These are phyloP conservation scores for Eimeria falciformis DNA, from an alignment of 169 alveolate genomes.

Conservation along the genomic window DNA sequence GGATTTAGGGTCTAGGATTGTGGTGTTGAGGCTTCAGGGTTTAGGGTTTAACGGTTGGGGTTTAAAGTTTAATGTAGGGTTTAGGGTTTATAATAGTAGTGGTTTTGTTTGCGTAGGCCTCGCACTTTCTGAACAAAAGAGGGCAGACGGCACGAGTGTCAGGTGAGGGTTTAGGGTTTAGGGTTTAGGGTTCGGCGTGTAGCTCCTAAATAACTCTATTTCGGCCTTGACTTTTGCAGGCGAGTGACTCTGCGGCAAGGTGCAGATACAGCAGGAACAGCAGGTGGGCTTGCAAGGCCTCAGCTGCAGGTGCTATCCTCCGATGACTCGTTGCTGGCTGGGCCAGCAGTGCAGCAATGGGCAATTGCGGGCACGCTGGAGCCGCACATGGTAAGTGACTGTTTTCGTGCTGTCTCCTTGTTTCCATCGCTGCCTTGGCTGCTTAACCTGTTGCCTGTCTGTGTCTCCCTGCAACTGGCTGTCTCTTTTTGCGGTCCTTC, in stretches of 20 bases:
- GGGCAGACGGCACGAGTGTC: slow-evolving; percentile 19
- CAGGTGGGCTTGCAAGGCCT: background rate
- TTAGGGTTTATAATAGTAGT: background rate
- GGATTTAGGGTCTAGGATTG: too few species aligned
- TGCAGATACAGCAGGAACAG: background rate
- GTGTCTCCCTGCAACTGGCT: too few species aligned
- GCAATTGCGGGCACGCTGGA: background rate
- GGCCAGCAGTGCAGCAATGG: background rate
- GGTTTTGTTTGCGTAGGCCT: slow-evolving; percentile 6
- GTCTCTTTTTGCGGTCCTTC: too few species aligned
- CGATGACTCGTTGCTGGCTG: background rate
- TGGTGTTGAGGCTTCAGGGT: background rate
- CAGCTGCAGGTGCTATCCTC: background rate
- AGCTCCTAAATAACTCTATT: background rate
- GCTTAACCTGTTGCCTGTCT: too few species aligned
- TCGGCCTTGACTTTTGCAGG: background rate
- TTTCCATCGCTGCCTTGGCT: background rate
- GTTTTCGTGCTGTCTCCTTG: too few species aligned
- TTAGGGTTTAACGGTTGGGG: too few species aligned
- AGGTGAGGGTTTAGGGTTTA: slow-evolving; percentile 17
- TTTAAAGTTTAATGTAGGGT: too few species aligned
- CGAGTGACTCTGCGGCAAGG: slow-evolving; percentile 36
- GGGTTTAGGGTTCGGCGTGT: background rate
- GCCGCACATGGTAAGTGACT: background rate
- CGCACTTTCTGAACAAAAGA: background rate